Evolutionary conservation across 2,329 filamentous ascomycete genomes (phyloP).

Genomic region (Colletotrichum sp.): DNA sequence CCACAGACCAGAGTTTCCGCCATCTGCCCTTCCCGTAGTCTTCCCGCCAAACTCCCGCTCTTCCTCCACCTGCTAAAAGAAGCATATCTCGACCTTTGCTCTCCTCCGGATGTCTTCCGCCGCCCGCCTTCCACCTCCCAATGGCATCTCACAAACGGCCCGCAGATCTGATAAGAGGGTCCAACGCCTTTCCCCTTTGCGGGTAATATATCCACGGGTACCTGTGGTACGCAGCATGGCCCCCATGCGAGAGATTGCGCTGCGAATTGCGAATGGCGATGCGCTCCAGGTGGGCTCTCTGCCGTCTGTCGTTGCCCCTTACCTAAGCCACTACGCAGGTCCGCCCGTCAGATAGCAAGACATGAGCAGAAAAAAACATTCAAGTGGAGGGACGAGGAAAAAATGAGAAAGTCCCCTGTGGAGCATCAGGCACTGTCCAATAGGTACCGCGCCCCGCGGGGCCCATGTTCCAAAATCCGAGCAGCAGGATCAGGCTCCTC

Average conservation of each 20-base stretch:
- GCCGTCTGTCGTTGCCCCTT: neutral
- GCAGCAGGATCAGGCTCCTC: neutral
- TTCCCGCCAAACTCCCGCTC: neutral
- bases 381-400: neutral
- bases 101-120: neutral
- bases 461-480: neutral
- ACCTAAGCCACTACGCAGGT: neutral
- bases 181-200: neutral
- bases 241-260: neutral
- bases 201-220: neutral
- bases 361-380: neutral
- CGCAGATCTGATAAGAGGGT: neutral
- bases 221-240: neutral
- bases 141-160: neutral
- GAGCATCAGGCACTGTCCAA: neutral
- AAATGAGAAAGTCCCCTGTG: neutral
- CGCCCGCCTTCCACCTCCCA: neutral
- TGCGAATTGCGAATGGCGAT: neutral
- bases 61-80: neutral
- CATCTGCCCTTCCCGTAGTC: neutral
- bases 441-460: neutral
- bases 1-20: neutral
- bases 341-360: neutral
- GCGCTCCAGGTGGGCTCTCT: neutral
- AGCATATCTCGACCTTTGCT: conserved; percentile 2